Percentiles rank a stretch among this genome's conserved stretches.
These are phyloP conservation scores for Blastomyces silverae DNA, from an alignment of 2,329 filamentous ascomycete species.

Conservation along the genomic window DNA sequence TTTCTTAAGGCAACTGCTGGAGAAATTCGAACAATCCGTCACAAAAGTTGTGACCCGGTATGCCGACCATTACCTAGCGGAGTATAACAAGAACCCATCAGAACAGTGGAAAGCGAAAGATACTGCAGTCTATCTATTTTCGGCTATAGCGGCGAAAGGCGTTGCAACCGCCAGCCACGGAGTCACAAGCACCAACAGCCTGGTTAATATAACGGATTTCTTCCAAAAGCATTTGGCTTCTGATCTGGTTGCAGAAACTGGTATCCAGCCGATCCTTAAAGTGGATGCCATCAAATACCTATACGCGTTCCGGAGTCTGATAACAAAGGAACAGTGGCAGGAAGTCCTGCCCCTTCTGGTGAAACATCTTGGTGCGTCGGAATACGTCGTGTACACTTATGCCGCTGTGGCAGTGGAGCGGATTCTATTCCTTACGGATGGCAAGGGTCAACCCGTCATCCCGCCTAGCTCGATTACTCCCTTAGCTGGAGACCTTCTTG, in stretches of 20 bases:
- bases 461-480: constrained; percentile 69
- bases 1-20: constrained; percentile 81
- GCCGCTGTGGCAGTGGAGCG: constrained; percentile 95
- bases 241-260: constrained; percentile 68
- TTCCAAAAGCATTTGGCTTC: constrained; percentile 87
- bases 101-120: constrained; percentile 95
- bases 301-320: constrained; percentile 91
- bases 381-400: constrained; percentile 97
- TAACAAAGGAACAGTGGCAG: constrained; percentile 88
- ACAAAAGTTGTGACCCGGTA: constrained; percentile 83
- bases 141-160: constrained; percentile 89
- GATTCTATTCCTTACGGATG: constrained; percentile 74
- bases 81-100: constrained; percentile 60
- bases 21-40: constrained; percentile 78
- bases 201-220: constrained; percentile 86
- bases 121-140: constrained; percentile 93
- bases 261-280: constrained; percentile 77
- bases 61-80: constrained; percentile 71
- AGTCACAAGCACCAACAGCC: constrained; percentile 80
- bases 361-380: constrained; percentile 78
- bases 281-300: constrained; percentile 98
- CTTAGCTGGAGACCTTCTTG: constrained; percentile 75
- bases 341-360: constrained; percentile 83
- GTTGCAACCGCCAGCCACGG: constrained; percentile 79
- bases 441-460: constrained; percentile 70